phyloP scores from a whole-genome alignment of 495 filamentous ascomycete species.

The Talaromyces nanjingensis region DNA sequence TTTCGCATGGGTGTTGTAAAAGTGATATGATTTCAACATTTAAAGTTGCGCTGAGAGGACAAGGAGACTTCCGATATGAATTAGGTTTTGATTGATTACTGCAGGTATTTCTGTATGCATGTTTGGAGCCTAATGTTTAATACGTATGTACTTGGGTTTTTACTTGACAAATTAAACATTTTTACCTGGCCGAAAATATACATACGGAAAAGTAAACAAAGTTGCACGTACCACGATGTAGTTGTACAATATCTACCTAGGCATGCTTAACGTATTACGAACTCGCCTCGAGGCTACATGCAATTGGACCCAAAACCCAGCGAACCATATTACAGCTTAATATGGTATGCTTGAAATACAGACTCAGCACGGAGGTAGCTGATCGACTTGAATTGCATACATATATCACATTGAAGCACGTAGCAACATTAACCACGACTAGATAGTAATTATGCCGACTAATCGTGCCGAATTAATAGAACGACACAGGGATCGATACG shows the following conservation, averaged over 20 bases:
- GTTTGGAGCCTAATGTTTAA: not conserved
- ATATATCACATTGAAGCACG: not conserved
- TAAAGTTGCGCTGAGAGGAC: not conserved
- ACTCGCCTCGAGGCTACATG: not conserved
- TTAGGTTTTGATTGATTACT: not conserved
- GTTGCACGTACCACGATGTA: not conserved
- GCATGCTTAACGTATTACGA: not conserved
- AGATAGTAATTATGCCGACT: no score
- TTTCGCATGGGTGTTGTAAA: not conserved
- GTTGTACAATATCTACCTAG: not conserved
- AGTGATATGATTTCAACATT: not conserved
- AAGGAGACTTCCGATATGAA: not conserved
- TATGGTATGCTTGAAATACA: not conserved
- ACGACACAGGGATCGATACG: not conserved
- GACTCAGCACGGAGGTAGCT: not conserved
- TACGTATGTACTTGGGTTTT: not conserved
- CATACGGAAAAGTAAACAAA: not conserved
- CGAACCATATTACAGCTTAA: not conserved
- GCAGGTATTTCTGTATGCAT: not conserved
- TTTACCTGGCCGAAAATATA: not conserved
- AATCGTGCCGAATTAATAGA: not conserved
- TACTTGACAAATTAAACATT: not conserved
- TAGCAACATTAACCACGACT: not conserved
- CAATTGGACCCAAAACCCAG: not conserved
- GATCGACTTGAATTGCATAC: not conserved